Evolutionary conservation across 2,329 filamentous ascomycete genomes (phyloP).

Genomic region (Aspergillus aculeatinus): DNA sequence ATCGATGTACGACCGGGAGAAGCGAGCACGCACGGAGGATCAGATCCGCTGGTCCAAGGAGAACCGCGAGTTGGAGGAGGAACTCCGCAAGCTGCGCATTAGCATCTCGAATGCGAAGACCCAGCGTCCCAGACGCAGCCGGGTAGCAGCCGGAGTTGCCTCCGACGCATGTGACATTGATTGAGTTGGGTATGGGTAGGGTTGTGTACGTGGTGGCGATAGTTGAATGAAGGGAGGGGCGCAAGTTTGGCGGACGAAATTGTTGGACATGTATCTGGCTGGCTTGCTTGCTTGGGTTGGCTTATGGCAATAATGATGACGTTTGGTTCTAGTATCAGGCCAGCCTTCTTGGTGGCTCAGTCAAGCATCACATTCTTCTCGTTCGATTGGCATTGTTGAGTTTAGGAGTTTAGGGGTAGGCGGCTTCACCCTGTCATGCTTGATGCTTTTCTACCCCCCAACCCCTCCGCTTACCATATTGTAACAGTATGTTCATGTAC

Average conservation of each 20-base stretch:
- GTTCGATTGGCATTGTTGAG: neutral
- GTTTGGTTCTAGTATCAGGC: neutral
- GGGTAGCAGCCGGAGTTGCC: neutral
- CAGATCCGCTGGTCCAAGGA: constrained; percentile 16
- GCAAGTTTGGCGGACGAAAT: neutral
- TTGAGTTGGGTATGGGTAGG: too few species aligned
- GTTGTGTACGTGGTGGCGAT: neutral
- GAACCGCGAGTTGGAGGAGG: constrained; percentile 15
- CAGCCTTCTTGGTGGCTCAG: neutral
- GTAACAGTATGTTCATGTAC: neutral
- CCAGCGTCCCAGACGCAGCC: neutral
- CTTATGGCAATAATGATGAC: neutral
- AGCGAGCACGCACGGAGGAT: constrained; percentile 15
- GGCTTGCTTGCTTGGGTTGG: neutral
- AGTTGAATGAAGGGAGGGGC: neutral
- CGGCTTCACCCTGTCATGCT: neutral
- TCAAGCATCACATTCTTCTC: neutral
- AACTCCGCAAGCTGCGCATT: constrained; percentile 21
- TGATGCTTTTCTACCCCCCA: neutral
- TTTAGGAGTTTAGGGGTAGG: neutral
- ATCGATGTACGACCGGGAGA: constrained; percentile 13
- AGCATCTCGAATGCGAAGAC: constrained; percentile 16
- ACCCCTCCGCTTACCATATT: neutral
- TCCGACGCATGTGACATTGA: neutral
- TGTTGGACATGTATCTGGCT: neutral